These are phyloP conservation scores for Acrocalymma vagum DNA, from an alignment of 2,329 filamentous ascomycete genomes.

Conservation along the genomic window DNA sequence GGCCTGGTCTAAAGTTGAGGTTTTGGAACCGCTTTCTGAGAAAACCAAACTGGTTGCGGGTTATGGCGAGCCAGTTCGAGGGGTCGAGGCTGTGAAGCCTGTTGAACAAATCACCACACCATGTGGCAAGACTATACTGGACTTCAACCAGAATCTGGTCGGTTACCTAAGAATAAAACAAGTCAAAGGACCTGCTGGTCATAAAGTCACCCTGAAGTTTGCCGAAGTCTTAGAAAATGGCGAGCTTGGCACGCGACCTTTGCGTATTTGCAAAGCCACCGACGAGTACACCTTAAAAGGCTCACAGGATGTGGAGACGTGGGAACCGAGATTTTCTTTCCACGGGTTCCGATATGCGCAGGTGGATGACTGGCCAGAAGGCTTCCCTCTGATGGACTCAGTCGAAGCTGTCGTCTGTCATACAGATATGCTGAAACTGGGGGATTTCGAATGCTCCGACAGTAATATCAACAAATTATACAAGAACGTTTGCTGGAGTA, in stretches of 20 bases:
- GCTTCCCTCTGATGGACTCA: conserved; percentile 17
- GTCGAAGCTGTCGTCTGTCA: conserved; percentile 53
- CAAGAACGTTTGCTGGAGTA: conserved; percentile 63
- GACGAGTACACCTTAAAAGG: conserved; percentile 1
- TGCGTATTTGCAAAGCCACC: conserved; percentile 47
- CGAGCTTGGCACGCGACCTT: conserved; percentile 52
- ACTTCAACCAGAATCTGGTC: conserved; percentile 67
- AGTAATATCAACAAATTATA: conserved; percentile 61
- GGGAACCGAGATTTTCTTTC: conserved; percentile 59
- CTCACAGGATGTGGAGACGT: conserved; percentile 23
- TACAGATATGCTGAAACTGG: conserved; percentile 60
- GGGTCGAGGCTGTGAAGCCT: conserved; percentile 35
- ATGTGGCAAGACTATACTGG: conserved; percentile 58
- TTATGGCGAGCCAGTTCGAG: conserved; percentile 54
- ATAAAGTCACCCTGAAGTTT: conserved; percentile 57
- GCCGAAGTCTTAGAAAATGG: conserved; percentile 62
- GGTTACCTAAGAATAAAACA: conserved; percentile 55
- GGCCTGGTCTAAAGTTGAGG: no score
- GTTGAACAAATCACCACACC: conserved; percentile 34
- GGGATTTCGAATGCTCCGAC: conserved; percentile 62
- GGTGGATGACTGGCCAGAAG: conserved; percentile 53
- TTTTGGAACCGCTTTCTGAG: no score
- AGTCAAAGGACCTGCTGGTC: conserved; percentile 40
- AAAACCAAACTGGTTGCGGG: no score
- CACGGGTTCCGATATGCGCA: conserved; percentile 62